phyloP scores from a whole-genome alignment of 768 basidiomycete genomes.

The Pisolithus albus region DNA sequence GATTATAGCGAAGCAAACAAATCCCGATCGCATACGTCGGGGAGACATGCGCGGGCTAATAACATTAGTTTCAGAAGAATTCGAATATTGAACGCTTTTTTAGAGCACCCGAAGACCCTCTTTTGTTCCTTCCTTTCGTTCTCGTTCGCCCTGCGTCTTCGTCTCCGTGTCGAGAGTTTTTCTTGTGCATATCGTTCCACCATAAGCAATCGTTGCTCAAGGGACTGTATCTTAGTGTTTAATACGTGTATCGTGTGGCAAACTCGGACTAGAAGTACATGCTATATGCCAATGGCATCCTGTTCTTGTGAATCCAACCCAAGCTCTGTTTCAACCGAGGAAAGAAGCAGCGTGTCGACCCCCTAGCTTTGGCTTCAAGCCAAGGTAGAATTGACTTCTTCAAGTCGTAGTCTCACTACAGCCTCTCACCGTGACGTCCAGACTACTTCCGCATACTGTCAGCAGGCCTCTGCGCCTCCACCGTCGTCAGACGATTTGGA shows the following conservation, averaged over 20 bases:
- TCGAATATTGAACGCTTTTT: constrained; percentile 40
- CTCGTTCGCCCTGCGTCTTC: not conserved
- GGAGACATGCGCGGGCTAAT: constrained; percentile 58
- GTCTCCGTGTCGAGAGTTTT: no score
- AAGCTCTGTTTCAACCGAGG: no score
- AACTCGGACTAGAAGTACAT: not conserved
- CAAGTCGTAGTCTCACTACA: no score
- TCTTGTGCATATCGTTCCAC: no score
- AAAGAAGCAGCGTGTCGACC: no score
- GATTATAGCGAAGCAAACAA: constrained; percentile 53
- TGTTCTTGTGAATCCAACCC: no score
- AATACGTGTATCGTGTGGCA: not conserved
- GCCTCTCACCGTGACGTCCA: constrained; percentile 13
- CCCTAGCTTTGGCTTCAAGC: no score
- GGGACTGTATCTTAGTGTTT: not conserved
- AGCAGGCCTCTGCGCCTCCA: constrained; percentile 25
- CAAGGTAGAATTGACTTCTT: no score
- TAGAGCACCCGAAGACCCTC: not conserved
- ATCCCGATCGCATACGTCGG: constrained; percentile 42
- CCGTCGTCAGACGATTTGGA: not conserved
- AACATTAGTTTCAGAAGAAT: constrained; percentile 60
- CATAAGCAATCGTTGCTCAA: no score
- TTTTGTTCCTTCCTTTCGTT: not conserved
- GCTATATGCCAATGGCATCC: no score
- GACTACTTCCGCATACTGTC: constrained; percentile 6